These are phyloP conservation scores for Climacium dendroides DNA, from an alignment of 225 moss, liverwort and hornwort genomes.

Conservation along the genomic window DNA sequence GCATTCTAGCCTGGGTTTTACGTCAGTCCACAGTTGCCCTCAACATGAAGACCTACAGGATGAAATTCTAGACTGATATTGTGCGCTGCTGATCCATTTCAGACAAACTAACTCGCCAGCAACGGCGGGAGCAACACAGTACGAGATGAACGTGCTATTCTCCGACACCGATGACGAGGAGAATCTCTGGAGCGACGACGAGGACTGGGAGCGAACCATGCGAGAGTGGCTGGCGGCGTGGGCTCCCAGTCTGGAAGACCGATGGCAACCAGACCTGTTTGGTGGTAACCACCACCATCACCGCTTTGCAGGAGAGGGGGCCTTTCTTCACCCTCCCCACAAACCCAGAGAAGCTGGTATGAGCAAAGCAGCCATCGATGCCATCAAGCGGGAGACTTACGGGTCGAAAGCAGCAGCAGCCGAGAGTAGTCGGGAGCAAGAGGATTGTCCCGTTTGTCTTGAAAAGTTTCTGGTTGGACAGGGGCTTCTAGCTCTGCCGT, in stretches of 20 bases:
- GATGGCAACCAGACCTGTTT: conserved; percentile 52
- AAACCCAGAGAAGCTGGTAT: conserved; percentile 55
- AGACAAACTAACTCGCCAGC: conserved; percentile 18
- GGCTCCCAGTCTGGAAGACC: conserved; percentile 66
- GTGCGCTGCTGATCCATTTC: neutral
- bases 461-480: conserved; percentile 71
- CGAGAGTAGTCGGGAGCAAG: conserved; percentile 54
- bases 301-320: conserved; percentile 3
- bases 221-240: conserved; percentile 80
- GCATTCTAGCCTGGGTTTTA: neutral
- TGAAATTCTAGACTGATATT: neutral
- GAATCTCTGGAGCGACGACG: conserved; percentile 77
- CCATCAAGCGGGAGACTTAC: conserved; percentile 43
- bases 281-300: conserved; percentile 21
- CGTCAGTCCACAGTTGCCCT: neutral
- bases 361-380: conserved; percentile 73
- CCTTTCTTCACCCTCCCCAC: conserved; percentile 1
- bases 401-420: conserved; percentile 8
- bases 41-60: neutral
- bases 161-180: conserved; percentile 79
- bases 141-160: conserved; percentile 45
- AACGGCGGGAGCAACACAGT: conserved; percentile 6
- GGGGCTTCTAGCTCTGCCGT: conserved; percentile 56
- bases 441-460: conserved; percentile 86
- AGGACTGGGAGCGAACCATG: conserved; percentile 85